Conservation (phyloP, 176 grass and related monocot species). For the Avena sativa region DNA sequence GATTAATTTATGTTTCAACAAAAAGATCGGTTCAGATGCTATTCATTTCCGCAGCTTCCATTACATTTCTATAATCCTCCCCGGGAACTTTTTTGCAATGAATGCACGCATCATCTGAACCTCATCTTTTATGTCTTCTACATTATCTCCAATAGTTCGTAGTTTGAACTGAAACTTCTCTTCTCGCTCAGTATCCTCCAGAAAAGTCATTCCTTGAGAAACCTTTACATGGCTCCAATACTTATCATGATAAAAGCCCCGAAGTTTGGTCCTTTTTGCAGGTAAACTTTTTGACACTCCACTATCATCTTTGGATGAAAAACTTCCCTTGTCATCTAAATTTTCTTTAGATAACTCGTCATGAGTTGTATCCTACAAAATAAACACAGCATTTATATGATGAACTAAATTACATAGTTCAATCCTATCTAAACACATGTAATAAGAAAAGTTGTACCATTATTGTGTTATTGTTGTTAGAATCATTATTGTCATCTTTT, state of each 20-base stretch:
- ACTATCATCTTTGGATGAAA: too few relatives aligned
- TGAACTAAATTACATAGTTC: too few relatives aligned
- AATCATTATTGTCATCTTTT: background rate
- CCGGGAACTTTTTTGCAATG: background rate
- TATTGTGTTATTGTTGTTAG: background rate
- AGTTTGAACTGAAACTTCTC: background rate
- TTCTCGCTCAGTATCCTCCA: background rate
- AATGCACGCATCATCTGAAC: background rate
- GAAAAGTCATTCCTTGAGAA: background rate
- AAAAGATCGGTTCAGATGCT: background rate
- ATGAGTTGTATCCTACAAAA: background rate
- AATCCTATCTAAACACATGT: too few relatives aligned
- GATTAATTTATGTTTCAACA: background rate
- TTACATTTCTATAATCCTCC: background rate
- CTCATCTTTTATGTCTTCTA: background rate
- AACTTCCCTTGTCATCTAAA: background rate
- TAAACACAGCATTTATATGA: background rate
- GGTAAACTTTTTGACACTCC: too few relatives aligned
- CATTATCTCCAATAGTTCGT: background rate
- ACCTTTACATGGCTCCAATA: background rate
- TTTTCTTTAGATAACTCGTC: background rate
- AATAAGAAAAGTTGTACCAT: too few relatives aligned
- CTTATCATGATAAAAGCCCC: background rate
- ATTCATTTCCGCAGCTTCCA: background rate
- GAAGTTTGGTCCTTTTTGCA: too few relatives aligned